These are phyloP conservation scores for Willaertia magna DNA, from an alignment of 208 protist genomes.

Conservation along the genomic window DNA sequence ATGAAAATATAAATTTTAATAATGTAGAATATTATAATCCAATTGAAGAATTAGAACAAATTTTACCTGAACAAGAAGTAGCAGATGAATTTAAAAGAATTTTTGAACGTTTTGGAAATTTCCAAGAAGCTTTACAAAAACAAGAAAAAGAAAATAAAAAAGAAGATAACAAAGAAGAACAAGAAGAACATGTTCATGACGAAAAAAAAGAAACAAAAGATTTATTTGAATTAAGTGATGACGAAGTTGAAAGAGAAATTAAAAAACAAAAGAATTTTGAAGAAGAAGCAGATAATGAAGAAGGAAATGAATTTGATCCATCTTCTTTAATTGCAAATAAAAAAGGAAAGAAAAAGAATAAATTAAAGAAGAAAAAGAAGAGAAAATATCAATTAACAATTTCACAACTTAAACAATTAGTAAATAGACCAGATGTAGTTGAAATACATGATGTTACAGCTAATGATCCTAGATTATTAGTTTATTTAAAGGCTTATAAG, in stretches of 20 bases:
- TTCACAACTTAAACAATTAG: conserved; percentile 66
- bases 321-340: background rate
- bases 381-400: conserved; percentile 39
- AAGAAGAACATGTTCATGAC: background rate
- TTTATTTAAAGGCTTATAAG: conserved; percentile 78
- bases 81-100: conserved; percentile 5
- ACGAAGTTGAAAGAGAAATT: background rate
- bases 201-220: background rate
- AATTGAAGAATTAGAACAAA: no score
- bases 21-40: background rate
- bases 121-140: no score
- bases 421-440: conserved; percentile 71
- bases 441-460: conserved; percentile 88
- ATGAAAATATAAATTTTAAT: background rate
- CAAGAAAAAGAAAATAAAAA: background rate
- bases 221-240: background rate
- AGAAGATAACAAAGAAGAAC: background rate
- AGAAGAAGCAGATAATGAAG: background rate
- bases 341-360: background rate
- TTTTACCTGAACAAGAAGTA: no score
- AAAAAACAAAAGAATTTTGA: background rate
- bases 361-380: background rate
- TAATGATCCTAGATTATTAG: conserved; percentile 83
- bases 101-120: background rate
- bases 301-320: background rate